Percentiles rank a stretch among this genome's conserved stretches.
Evolutionary conservation across 768 basidiomycete species (phyloP).

Genomic region (Termitomyces sp.): DNA sequence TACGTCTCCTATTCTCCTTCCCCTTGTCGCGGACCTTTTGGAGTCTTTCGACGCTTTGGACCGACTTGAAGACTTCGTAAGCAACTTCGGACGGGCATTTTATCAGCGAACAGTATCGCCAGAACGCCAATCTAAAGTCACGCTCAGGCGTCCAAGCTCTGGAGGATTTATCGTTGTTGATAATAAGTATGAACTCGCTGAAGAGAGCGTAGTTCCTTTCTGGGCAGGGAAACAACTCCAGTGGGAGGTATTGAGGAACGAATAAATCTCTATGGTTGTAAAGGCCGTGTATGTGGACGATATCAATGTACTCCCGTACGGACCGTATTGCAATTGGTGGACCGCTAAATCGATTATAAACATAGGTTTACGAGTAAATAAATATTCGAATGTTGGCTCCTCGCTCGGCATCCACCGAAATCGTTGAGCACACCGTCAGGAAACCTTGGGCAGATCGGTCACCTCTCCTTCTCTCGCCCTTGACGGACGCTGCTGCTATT

Average conservation of each 20-base stretch:
- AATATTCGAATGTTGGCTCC: neutral
- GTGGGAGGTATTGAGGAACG: constrained; percentile 55
- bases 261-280: neutral
- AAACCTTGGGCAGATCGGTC: neutral
- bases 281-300: neutral
- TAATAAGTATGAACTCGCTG: constrained; percentile 42
- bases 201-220: constrained; percentile 72
- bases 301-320: neutral
- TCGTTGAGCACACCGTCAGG: too few relatives aligned
- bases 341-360: too few relatives aligned
- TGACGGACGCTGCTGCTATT: constrained; percentile 10
- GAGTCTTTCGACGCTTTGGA: constrained; percentile 87
- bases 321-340: too few relatives aligned
- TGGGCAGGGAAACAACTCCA: constrained; percentile 78
- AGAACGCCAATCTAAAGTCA: constrained; percentile 31
- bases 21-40: constrained; percentile 83
- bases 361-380: too few relatives aligned
- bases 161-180: constrained; percentile 42
- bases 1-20: constrained; percentile 89
- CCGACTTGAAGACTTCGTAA: constrained; percentile 76
- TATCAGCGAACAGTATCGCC: constrained; percentile 44
- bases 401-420: neutral
- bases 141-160: constrained; percentile 36
- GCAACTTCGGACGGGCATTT: constrained; percentile 74
- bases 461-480: constrained; percentile 4